Conservation (phyloP, 169 alveolate genomes). For the Cryptosporidium sp. region DNA sequence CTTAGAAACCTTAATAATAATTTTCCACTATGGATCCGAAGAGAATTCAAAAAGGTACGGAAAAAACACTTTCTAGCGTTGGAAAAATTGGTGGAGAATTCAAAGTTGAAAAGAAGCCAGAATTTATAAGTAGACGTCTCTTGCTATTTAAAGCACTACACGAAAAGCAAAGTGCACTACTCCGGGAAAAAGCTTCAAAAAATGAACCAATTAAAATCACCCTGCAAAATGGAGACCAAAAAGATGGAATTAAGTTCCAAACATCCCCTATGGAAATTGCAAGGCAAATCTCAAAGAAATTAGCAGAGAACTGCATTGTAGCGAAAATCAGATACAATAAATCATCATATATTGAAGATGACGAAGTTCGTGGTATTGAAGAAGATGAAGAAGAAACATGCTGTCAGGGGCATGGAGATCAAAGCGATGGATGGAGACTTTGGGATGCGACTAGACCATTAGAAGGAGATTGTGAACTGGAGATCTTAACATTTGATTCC, state of each 20-base stretch:
- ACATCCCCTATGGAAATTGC: conserved; percentile 94
- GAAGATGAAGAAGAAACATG: conserved; percentile 83
- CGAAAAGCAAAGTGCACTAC: conserved; percentile 82
- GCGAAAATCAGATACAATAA: conserved; percentile 88
- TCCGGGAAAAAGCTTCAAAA: conserved; percentile 62
- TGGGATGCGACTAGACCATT: conserved; percentile 97
- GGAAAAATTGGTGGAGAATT: conserved; percentile 87
- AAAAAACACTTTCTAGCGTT: conserved; percentile 18
- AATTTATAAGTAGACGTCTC: conserved; percentile 85
- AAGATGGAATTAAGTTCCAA: conserved; percentile 88
- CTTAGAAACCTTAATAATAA: neutral
- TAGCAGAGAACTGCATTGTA: conserved; percentile 90
- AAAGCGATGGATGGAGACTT: conserved; percentile 82
- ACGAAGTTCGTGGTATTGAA: conserved; percentile 86
- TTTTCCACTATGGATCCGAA: conserved; percentile 34
- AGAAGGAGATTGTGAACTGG: conserved; percentile 94
- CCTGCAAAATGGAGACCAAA: conserved; percentile 90
- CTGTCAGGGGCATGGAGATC: conserved; percentile 20
- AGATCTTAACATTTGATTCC: conserved; percentile 91
- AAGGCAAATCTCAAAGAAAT: conserved; percentile 86
- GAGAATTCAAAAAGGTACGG: conserved; percentile 71
- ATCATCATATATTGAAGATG: conserved; percentile 80
- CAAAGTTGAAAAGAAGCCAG: conserved; percentile 82
- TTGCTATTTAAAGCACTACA: conserved; percentile 84
- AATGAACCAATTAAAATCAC: conserved; percentile 87